These are phyloP conservation scores for Claviceps africana DNA, from an alignment of 2,329 filamentous ascomycete species.

Conservation along the genomic window DNA sequence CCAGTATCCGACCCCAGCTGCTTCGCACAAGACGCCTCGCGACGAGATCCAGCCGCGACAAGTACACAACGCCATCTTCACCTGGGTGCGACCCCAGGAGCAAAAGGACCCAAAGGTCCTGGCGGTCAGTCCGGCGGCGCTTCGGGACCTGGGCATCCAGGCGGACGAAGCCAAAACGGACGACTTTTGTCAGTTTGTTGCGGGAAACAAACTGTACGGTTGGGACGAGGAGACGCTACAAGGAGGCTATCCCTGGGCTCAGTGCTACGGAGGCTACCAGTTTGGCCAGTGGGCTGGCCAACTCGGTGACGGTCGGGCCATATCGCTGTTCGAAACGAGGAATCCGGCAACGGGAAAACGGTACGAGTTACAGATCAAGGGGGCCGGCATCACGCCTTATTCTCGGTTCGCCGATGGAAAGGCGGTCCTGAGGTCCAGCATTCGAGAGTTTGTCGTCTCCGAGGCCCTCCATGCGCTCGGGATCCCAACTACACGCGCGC, in stretches of 20 bases:
- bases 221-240: constrained; percentile 52
- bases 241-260: constrained; percentile 89
- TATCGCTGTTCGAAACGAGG: constrained; percentile 81
- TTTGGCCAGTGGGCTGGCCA: constrained; percentile 90
- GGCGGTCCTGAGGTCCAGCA: constrained; percentile 81
- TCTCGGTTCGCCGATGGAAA: constrained; percentile 93
- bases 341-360: constrained; percentile 56
- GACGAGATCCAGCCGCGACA: constrained; percentile 63
- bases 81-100: constrained; percentile 73
- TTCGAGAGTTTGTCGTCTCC: constrained; percentile 85
- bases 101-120: constrained; percentile 64
- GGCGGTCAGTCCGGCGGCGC: constrained; percentile 62
- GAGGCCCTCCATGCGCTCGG: constrained; percentile 75
- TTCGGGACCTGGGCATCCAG: constrained; percentile 67
- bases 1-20: constrained; percentile 63
- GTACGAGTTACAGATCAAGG: constrained; percentile 90
- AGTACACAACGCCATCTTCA: constrained; percentile 76
- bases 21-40: constrained; percentile 69
- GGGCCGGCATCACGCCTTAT: constrained; percentile 85
- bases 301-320: constrained; percentile 85
- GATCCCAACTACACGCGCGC: constrained; percentile 75
- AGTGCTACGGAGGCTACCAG: constrained; percentile 82
- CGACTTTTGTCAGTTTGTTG: constrained; percentile 63
- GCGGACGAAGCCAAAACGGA: constrained; percentile 53
- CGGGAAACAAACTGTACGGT: constrained; percentile 71